phyloP scores from a whole-genome alignment of 805 yeast species.

The Hanseniaspora hatyaiensis region DNA sequence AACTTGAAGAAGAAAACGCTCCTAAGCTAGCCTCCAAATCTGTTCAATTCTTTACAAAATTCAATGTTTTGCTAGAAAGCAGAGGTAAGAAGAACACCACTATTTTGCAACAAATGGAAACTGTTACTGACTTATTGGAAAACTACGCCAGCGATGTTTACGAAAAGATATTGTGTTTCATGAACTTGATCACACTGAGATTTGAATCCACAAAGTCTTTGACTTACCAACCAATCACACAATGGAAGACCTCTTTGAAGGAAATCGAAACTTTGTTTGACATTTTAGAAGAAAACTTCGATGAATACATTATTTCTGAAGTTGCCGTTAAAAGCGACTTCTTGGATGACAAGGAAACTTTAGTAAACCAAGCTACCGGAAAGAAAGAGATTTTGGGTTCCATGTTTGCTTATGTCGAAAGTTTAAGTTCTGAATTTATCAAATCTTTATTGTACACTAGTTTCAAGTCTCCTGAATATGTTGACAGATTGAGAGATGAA shows the following conservation, averaged over 20 bases:
- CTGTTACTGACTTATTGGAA: constrained; percentile 49
- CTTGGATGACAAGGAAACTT: constrained; percentile 60
- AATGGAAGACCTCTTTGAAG: constrained; percentile 61
- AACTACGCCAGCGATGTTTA: constrained; percentile 46
- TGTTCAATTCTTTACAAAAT: constrained; percentile 49
- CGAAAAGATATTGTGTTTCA: constrained; percentile 65
- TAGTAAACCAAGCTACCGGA: constrained; percentile 48
- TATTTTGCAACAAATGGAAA: constrained; percentile 59
- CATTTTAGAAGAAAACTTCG: constrained; percentile 51
- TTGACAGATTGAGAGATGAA: constrained; percentile 84
- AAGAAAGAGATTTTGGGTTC: constrained; percentile 71
- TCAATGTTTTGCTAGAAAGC: constrained; percentile 66
- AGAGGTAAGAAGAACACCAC: constrained; percentile 95
- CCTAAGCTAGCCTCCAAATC: constrained; percentile 19
- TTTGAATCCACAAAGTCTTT: constrained; percentile 66
- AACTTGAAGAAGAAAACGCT: constrained; percentile 19
- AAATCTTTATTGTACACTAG: constrained; percentile 79
- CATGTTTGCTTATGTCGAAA: constrained; percentile 73
- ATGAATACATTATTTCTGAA: constrained; percentile 61
- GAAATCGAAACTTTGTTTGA: constrained; percentile 55
- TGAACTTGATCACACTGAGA: constrained; percentile 75
- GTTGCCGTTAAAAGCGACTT: constrained; percentile 60
- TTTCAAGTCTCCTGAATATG: constrained; percentile 89
- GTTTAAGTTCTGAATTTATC: constrained; percentile 88
- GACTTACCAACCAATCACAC: constrained; percentile 61